Evolutionary conservation across 805 yeast species (phyloP).

Genomic region (Candida pseudofarinosa): DNA sequence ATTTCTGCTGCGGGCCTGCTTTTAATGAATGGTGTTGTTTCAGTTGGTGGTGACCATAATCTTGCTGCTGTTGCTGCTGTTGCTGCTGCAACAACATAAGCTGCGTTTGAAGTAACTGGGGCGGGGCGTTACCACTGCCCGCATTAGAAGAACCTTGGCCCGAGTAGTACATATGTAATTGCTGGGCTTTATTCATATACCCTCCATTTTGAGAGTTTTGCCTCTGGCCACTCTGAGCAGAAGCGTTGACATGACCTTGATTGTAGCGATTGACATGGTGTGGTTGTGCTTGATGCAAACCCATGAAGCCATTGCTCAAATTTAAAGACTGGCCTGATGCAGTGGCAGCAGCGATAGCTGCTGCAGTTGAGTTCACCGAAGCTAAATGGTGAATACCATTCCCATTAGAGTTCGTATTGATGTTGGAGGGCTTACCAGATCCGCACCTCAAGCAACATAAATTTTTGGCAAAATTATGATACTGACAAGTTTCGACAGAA

Average conservation of each 20-base stretch:
- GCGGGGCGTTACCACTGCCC: conserved; percentile 15
- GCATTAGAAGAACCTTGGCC: conserved; percentile 4
- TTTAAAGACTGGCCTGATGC: conserved; percentile 45
- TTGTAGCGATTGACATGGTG: conserved; percentile 14
- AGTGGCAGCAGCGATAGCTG: conserved; percentile 46
- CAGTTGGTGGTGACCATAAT: conserved; percentile 12
- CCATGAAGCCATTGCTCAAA: conserved; percentile 26
- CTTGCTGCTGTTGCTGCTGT: conserved; percentile 9
- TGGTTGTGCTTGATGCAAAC: conserved; percentile 34
- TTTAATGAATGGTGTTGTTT: not conserved
- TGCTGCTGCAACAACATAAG: conserved; percentile 15
- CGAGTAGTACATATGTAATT: conserved; percentile 7
- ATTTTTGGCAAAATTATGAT: conserved; percentile 92
- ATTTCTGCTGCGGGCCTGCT: conserved; percentile 8
- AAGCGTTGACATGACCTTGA: not conserved
- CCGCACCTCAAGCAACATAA: conserved; percentile 86
- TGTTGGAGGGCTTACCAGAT: conserved; percentile 48
- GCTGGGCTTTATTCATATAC: conserved; percentile 5
- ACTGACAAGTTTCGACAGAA: conserved; percentile 68
- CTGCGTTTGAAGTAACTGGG: conserved; percentile 17
- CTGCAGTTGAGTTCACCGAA: conserved; percentile 40
- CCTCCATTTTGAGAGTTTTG: conserved; percentile 1
- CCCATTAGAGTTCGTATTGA: conserved; percentile 8
- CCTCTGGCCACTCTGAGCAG: conserved; percentile 1
- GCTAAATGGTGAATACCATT: conserved; percentile 16